Conservation (phyloP, 2,329 filamentous ascomycete species). For the Balansia obtecta region DNA sequence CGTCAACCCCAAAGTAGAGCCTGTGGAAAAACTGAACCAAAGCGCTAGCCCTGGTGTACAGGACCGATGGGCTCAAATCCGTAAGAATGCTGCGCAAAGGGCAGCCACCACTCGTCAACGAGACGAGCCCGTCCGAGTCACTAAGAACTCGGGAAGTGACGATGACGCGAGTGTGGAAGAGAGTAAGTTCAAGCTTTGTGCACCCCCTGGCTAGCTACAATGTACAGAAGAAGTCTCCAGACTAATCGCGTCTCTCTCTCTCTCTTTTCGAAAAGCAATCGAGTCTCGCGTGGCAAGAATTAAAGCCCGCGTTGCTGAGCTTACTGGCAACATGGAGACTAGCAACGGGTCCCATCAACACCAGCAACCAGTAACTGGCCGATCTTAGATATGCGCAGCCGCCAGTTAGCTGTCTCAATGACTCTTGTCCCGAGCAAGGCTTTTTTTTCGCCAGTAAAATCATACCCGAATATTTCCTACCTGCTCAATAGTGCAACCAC, state of each 20-base stretch:
- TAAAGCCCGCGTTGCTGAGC: slow-evolving; percentile 89
- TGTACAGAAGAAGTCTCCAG: neutral
- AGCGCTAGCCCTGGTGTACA: slow-evolving; percentile 28
- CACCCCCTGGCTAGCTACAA: neutral
- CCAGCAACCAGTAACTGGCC: slow-evolving; percentile 11
- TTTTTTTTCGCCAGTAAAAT: neutral
- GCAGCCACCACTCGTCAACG: slow-evolving; percentile 51
- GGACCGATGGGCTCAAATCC: slow-evolving; percentile 91
- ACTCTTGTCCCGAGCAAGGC: neutral
- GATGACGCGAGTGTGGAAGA: slow-evolving; percentile 94
- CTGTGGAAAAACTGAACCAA: slow-evolving; percentile 21
- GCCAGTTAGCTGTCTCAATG: neutral
- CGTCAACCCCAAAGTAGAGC: slow-evolving; percentile 11
- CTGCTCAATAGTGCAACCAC: neutral
- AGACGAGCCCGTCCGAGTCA: slow-evolving; percentile 51
- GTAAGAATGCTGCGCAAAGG: slow-evolving; percentile 83
- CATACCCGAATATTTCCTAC: neutral
- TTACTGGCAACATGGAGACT: slow-evolving; percentile 74
- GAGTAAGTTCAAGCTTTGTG: slow-evolving; percentile 49
- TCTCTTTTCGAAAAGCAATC: slow-evolving; percentile 54
- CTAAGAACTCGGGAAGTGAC: slow-evolving; percentile 50
- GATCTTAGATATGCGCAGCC: slow-evolving; percentile 11
- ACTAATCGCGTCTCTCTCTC: slow-evolving; percentile 11
- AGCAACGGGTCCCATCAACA: slow-evolving; percentile 23
- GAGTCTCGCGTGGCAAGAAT: slow-evolving; percentile 94